Percentiles rank a stretch among this genome's conserved stretches.
phyloP scores from a whole-genome alignment of 805 yeast species.

The Allodekkera sacchari region DNA sequence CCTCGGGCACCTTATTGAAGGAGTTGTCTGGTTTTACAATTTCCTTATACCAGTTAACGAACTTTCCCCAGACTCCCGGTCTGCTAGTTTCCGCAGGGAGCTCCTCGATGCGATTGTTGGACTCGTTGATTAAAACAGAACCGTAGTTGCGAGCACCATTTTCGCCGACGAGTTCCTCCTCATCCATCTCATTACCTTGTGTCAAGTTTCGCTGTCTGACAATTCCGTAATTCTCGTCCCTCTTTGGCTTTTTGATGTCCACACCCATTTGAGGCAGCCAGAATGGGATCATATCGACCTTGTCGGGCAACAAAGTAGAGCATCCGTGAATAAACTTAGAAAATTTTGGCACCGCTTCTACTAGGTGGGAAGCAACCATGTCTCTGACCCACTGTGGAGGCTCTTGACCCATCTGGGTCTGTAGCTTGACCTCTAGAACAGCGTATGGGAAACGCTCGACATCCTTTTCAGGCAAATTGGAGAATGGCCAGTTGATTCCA shows the following conservation, averaged over 20 bases:
- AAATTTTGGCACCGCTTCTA: conserved; percentile 96
- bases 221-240: conserved; percentile 53
- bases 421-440: conserved; percentile 92
- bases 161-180: conserved; percentile 52
- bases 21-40: conserved; percentile 32
- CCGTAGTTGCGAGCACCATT: conserved; percentile 16
- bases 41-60: conserved; percentile 9
- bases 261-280: conserved; percentile 97
- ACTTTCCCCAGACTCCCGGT: conserved; percentile 10
- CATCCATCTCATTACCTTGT: conserved; percentile 38
- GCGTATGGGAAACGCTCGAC: conserved; percentile 95
- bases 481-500: conserved; percentile 94
- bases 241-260: conserved; percentile 85
- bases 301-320: conserved; percentile 82
- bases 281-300: conserved; percentile 80
- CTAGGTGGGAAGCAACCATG: conserved; percentile 82
- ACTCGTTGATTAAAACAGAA: conserved; percentile 23
- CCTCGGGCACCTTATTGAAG: conserved; percentile 52
- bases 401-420: conserved; percentile 97
- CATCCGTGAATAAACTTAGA: conserved; percentile 97
- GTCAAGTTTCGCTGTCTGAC: conserved; percentile 32
- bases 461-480: conserved; percentile 75
- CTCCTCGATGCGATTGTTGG: conserved; percentile 22
- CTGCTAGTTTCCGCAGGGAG: conserved; percentile 5
- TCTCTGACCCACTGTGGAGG: conserved; percentile 98